These are phyloP conservation scores for Rhizoclosmatium sp. DNA, from an alignment of 192 early-diverging fungal genomes.

Conservation along the genomic window DNA sequence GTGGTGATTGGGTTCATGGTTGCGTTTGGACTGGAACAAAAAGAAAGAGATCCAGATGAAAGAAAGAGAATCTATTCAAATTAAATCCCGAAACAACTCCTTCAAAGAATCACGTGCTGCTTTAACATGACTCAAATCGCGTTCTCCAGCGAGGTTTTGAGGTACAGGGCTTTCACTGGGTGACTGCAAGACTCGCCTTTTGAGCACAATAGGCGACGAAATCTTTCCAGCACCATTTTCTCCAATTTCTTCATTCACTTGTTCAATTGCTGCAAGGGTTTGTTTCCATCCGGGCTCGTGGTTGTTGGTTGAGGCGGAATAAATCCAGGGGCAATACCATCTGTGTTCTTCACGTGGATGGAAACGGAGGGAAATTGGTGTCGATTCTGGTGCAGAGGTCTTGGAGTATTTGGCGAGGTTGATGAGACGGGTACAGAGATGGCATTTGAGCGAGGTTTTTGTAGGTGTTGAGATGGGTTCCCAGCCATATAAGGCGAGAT, in stretches of 20 bases:
- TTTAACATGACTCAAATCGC: no score
- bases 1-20: not conserved
- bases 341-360: not conserved
- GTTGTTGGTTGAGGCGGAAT: not conserved
- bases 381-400: no score
- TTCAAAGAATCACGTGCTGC: no score
- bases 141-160: no score
- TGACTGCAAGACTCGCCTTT: not conserved
- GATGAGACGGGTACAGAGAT: no score
- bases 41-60: not conserved
- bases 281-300: not conserved
- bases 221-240: not conserved
- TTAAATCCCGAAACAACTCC: no score
- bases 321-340: not conserved
- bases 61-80: no score
- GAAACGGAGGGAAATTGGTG: not conserved
- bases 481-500: no score
- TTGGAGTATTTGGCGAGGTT: no score
- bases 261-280: not conserved
- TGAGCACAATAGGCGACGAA: not conserved
- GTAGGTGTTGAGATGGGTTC: no score
- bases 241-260: not conserved
- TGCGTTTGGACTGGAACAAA: not conserved
- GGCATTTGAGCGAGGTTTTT: no score
- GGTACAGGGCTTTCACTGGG: no score